Evolutionary conservation across 768 basidiomycete species (phyloP).

Genomic region (Boletus rex-veris): DNA sequence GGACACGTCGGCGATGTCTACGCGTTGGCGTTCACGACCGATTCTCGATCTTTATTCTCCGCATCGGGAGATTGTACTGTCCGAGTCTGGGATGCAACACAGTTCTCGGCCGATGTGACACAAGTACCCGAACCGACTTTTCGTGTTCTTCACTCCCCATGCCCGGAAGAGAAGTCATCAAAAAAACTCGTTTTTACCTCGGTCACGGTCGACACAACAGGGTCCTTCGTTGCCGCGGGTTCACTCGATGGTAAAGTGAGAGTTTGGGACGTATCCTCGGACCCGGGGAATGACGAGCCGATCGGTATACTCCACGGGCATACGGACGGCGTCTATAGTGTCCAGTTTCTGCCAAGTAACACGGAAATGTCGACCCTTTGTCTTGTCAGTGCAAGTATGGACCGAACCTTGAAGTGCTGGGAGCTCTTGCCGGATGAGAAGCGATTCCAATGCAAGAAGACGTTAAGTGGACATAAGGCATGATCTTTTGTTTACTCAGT

Average conservation of each 20-base stretch:
- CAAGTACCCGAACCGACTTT: constrained; percentile 17
- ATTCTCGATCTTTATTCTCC: constrained; percentile 35
- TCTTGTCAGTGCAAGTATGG: constrained; percentile 31
- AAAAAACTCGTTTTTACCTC: constrained; percentile 31
- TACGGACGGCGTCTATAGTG: constrained; percentile 28
- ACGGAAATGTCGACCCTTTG: constrained; percentile 24
- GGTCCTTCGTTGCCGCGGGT: constrained; percentile 48
- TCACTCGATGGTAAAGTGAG: constrained; percentile 50
- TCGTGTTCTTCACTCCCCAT: constrained; percentile 20
- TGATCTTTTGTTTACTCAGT: background rate
- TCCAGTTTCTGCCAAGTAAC: constrained; percentile 29
- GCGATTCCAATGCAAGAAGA: constrained; percentile 28
- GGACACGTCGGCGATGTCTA: constrained; percentile 38
- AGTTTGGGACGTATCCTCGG: constrained; percentile 48
- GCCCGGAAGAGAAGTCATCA: constrained; percentile 11
- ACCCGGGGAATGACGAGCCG: constrained; percentile 23
- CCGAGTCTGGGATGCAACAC: constrained; percentile 33
- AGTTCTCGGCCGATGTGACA: constrained; percentile 18
- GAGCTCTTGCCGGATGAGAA: constrained; percentile 34
- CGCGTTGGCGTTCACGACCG: constrained; percentile 32
- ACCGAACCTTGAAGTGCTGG: constrained; percentile 41
- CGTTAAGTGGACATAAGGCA: constrained; percentile 31
- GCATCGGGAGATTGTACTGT: constrained; percentile 37
- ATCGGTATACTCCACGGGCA: constrained; percentile 26
- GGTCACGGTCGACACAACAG: constrained; percentile 27